A percentile compares a stretch with the other conserved stretches of the same genome.
These are phyloP conservation scores for Rhazya stricta DNA, from an alignment of 257 asterid species.

Conservation along the genomic window DNA sequence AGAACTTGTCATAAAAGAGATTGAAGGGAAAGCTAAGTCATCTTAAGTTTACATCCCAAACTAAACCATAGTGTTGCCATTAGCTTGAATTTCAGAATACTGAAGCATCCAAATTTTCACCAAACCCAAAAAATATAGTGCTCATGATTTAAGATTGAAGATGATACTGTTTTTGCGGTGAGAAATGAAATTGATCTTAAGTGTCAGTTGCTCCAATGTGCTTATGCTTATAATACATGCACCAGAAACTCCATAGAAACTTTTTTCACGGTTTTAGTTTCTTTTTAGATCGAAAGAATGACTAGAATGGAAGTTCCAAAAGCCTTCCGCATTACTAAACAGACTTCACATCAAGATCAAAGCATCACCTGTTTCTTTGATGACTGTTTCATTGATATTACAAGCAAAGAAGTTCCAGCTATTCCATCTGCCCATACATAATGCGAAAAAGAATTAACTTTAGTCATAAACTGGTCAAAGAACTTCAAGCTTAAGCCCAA, in stretches of 20 bases:
- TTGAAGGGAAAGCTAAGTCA: neutral
- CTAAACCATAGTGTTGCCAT: neutral
- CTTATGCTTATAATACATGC: neutral
- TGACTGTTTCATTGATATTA: constrained; percentile 70
- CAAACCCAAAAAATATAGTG: neutral
- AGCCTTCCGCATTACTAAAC: constrained; percentile 6
- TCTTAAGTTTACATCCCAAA: neutral
- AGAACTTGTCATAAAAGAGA: neutral
- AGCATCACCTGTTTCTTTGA: constrained; percentile 81
- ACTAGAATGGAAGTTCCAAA: neutral
- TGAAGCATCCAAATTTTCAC: neutral
- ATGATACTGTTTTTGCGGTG: neutral
- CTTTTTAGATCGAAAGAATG: neutral
- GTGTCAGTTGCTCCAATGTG: neutral
- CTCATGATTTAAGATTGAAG: neutral
- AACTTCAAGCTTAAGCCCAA: neutral
- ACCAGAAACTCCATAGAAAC: neutral
- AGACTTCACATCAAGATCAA: constrained; percentile 11
- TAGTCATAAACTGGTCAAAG: neutral
- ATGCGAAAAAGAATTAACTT: neutral
- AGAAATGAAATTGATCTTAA: neutral
- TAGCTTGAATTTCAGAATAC: neutral
- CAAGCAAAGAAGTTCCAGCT: constrained; percentile 96
- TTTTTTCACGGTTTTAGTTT: neutral
- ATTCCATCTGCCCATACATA: constrained; percentile 59